A percentile compares a stretch with the other conserved stretches of the same genome.
phyloP scores from a whole-genome alignment of 2,329 filamentous ascomycete species.

The Raffaelea ambrosiae region DNA sequence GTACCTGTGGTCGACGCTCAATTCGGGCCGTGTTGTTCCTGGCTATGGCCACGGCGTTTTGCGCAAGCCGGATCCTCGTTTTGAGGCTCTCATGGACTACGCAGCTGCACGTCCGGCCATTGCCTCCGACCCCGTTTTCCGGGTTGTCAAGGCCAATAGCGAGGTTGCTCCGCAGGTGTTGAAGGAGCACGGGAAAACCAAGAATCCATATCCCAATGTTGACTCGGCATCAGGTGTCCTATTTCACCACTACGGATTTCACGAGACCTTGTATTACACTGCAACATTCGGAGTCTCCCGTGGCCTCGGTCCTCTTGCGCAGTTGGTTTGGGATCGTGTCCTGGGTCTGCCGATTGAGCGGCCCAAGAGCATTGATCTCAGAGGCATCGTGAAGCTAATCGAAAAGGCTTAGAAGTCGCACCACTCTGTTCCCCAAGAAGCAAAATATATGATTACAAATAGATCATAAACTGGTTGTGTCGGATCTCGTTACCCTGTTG shows the following conservation, averaged over 20 bases:
- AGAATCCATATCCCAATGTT: constrained; percentile 96
- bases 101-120: constrained; percentile 79
- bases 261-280: constrained; percentile 91
- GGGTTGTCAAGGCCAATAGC: constrained; percentile 87
- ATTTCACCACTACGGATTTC: constrained; percentile 97
- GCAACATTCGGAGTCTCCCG: constrained; percentile 62
- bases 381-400: constrained; percentile 68
- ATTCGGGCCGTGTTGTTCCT: constrained; percentile 87
- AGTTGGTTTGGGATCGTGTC: constrained; percentile 93
- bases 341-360: constrained; percentile 92
- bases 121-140: constrained; percentile 79
- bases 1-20: constrained; percentile 89
- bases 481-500: too few species aligned
- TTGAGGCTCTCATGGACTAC: constrained; percentile 95
- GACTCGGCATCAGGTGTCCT: constrained; percentile 88
- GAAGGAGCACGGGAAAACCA: constrained; percentile 94
- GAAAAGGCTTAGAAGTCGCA: constrained; percentile 28
- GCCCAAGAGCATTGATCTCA: constrained; percentile 93
- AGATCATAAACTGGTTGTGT: too few species aligned
- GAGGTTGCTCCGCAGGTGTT: constrained; percentile 85
- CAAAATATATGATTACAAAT: too few species aligned
- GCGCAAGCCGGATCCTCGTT: constrained; percentile 92
- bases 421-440: not conserved
- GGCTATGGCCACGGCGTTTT: constrained; percentile 95
- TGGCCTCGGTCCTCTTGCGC: constrained; percentile 78